Evolutionary conservation across 352 stramenopile species (phyloP).

Genomic region (Pythium graminicola): DNA sequence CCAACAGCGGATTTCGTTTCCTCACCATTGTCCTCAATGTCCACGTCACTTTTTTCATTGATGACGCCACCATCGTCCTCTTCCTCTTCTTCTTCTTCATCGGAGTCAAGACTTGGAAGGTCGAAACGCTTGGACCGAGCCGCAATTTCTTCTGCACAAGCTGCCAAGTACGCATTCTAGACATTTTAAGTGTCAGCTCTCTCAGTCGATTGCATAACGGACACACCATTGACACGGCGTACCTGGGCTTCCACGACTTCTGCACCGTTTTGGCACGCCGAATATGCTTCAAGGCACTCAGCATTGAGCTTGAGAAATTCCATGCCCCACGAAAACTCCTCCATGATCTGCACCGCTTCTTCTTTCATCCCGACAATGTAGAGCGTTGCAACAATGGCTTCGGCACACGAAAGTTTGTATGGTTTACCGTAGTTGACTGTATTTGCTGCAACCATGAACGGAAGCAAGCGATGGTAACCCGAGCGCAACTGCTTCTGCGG

Average conservation of each 20-base stretch:
- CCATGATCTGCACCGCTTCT: conserved; percentile 85
- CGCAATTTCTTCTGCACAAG: conserved; percentile 56
- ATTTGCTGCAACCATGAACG: conserved; percentile 98
- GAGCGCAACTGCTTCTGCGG: conserved; percentile 93
- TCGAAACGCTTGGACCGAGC: conserved; percentile 44
- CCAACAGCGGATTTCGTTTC: conserved; percentile 5
- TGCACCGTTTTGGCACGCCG: conserved; percentile 56
- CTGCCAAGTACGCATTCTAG: conserved; percentile 59
- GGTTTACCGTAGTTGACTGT: conserved; percentile 98
- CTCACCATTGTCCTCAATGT: conserved; percentile 11
- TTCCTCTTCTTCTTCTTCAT: conserved; percentile 43
- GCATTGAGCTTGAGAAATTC: conserved; percentile 95
- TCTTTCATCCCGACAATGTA: conserved; percentile 94
- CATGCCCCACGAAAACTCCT: conserved; percentile 91
- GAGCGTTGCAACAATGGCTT: conserved; percentile 95
- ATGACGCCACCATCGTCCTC: conserved; percentile 15
- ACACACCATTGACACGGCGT: no score
- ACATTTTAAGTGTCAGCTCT: no score
- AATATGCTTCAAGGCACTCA: conserved; percentile 88
- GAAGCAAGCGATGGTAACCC: conserved; percentile 93
- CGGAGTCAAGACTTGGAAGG: conserved; percentile 54
- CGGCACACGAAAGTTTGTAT: conserved; percentile 94
- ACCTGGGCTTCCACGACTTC: conserved; percentile 75
- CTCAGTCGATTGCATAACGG: no score
- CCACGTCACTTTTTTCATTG: conserved; percentile 18